A percentile compares a stretch with the other conserved stretches of the same genome.
These are phyloP conservation scores for Apiotrichum gracile DNA, from an alignment of 1,284 basidiomycete species.

Conservation along the genomic window DNA sequence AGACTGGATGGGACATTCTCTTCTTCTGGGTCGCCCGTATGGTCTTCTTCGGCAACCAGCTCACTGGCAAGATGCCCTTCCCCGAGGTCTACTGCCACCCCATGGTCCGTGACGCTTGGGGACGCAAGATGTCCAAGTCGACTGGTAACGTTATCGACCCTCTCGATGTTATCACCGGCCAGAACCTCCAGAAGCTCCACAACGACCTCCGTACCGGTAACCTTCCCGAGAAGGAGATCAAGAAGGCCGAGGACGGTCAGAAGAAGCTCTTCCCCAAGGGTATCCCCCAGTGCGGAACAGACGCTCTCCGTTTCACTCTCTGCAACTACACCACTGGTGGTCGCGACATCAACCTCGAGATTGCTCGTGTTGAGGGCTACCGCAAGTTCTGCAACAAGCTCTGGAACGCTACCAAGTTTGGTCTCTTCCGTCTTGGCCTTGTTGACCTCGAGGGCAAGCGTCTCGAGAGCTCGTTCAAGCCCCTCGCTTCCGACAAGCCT, in stretches of 20 bases:
- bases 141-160: conserved; percentile 98
- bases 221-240: conserved; percentile 87
- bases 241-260: conserved; percentile 86
- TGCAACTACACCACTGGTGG: conserved; percentile 86
- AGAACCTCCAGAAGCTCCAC: conserved; percentile 76
- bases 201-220: conserved; percentile 85
- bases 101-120: conserved; percentile 98
- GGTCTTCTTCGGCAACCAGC: conserved; percentile 86
- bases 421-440: conserved; percentile 82
- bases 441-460: conserved; percentile 45
- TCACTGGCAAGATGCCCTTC: conserved; percentile 91
- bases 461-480: conserved; percentile 61
- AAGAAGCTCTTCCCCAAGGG: conserved; percentile 99
- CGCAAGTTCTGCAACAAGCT: conserved; percentile 99
- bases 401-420: conserved; percentile 98
- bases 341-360: conserved; percentile 93
- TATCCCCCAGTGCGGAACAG: conserved; percentile 97
- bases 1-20: conserved; percentile 98
- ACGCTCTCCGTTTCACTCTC: conserved; percentile 89
- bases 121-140: conserved; percentile 98
- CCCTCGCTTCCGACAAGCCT: conserved; percentile 64
- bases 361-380: conserved; percentile 95
- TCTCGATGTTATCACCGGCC: conserved; percentile 87
- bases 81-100: conserved; percentile 97
- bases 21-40: conserved; percentile 99